Conservation (phyloP, 495 filamentous ascomycete genomes). For the Ramalina peruviana region DNA sequence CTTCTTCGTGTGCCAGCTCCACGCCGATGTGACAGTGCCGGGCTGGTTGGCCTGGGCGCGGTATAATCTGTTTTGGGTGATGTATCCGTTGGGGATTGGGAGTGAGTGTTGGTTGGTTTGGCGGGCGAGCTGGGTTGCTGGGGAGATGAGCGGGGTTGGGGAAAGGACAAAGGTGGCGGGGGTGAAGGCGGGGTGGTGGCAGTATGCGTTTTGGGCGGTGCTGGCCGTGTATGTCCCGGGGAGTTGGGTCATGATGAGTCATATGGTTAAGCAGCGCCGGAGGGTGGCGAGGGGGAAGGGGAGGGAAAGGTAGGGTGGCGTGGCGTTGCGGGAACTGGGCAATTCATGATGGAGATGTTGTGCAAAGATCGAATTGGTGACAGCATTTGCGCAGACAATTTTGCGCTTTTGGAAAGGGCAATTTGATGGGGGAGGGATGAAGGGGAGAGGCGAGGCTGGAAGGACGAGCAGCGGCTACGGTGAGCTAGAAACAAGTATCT, state of each 20-base stretch:
- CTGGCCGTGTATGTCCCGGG: conserved; percentile 76
- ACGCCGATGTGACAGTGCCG: conserved; percentile 39
- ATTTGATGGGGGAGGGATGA: no score
- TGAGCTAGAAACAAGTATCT: no score
- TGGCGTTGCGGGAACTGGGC: no score
- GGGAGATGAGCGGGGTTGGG: not conserved
- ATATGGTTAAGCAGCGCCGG: conserved; percentile 83
- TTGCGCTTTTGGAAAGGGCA: no score
- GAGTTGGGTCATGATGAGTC: conserved; percentile 74
- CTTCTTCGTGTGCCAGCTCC: conserved; percentile 67
- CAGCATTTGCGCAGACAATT: no score
- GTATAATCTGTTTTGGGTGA: conserved; percentile 84
- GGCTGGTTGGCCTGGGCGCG: conserved; percentile 62
- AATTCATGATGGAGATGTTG: no score
- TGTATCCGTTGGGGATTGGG: conserved; percentile 82
- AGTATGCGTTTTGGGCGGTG: conserved; percentile 40
- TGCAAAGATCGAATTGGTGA: no score
- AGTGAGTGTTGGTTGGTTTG: conserved; percentile 74
- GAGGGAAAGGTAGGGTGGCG: conserved; percentile 10
- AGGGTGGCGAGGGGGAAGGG: conserved; percentile 53
- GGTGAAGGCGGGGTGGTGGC: conserved; percentile 19
- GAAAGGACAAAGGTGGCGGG: conserved; percentile 16
- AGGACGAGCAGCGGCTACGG: no score
- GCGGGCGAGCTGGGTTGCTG: conserved; percentile 45
- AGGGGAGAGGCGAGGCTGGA: no score